Percentiles rank a stretch among this genome's conserved stretches.
Evolutionary conservation across 306 rosid species (phyloP).

Genomic region (Macrotyloma uniflorum): DNA sequence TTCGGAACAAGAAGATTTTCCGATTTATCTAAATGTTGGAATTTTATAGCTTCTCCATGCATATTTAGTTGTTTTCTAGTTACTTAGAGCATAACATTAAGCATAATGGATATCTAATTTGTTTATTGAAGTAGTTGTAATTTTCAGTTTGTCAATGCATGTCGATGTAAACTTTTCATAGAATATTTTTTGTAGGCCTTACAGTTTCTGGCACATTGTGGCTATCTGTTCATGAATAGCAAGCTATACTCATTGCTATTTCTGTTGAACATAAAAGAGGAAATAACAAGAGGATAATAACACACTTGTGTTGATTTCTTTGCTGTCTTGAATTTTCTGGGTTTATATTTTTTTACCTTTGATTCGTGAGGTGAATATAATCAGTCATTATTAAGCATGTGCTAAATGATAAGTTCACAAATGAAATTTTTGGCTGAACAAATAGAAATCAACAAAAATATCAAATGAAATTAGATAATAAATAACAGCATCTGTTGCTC

Average conservation of each 20-base stretch:
- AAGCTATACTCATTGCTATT: not conserved
- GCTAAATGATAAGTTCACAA: not conserved
- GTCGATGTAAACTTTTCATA: constrained; percentile 17
- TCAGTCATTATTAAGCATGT: not conserved
- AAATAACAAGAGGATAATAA: not conserved
- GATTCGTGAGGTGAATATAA: constrained; percentile 14
- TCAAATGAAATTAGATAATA: constrained; percentile 16
- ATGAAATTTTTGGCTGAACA: constrained; percentile 4
- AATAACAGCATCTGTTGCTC: not conserved
- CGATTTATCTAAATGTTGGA: not conserved
- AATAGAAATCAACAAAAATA: not conserved
- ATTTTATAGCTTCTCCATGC: constrained; percentile 3
- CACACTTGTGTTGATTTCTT: not conserved
- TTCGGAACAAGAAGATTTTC: not conserved
- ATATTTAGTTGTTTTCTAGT: not conserved
- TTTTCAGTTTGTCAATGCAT: constrained; percentile 5
- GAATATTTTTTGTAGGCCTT: not conserved
- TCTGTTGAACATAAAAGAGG: not conserved
- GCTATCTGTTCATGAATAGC: not conserved
- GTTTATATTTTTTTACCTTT: not conserved
- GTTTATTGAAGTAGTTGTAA: constrained; percentile 18
- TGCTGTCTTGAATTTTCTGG: not conserved
- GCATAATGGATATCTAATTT: not conserved
- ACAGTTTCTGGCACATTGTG: not conserved
- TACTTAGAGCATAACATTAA: not conserved